Base-by-base conservation (phyloP, 108 stramenopile species). In the Skeletonema potamos region DNA sequence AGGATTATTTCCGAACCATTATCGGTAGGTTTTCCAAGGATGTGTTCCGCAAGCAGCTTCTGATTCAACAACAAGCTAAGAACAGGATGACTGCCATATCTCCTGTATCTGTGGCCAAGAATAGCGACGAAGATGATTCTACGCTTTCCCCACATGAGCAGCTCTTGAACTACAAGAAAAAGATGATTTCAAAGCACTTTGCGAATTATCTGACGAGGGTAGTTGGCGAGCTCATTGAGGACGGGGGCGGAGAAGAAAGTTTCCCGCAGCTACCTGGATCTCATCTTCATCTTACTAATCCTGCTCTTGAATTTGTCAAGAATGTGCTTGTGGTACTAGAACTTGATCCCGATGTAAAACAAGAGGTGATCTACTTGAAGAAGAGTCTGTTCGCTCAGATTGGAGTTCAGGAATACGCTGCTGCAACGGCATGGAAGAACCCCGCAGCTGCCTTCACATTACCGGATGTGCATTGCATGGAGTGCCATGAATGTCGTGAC, bases 251-350 rank as follows among this genome's bases (percentile, higher is more conserved):
- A 10, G 51, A 70, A 46, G 79, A 85, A 20, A 80, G 64, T 32
- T 84, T 86, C 60, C 90, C 91, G 0, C 54, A 74, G 51, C 59
- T 88, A 11, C 85, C 89, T 10, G 93, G 92, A n/a, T 77, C 83
- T 15, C 74, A 97, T 57, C 69, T 85, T 41, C 39, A 56, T 64
- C 70, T 69, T 27, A 79, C 71, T 37, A 82, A 85, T 66, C 93
- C 97, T 34, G 91, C 97, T 9, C 82, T 99, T 39, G 97, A 98
- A 80, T 98, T 99, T 73, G 91, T 96, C 72, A 97, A 97, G 74
- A 87, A 82, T 69, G 85, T 97, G 20, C 87, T 91, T 51, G 82
- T 76, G 24, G 83, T 99, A 6, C 72, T 99, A 30, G 79, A 85
- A 54, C 86, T 99, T 15, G 99, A 99, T 73, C 44, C 84, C 5